Evolutionary conservation across 164 flowering plant genomes (phyloP), one percentile per base, ranked within the genome.

Genomic region (Vitis riparia): DNA sequence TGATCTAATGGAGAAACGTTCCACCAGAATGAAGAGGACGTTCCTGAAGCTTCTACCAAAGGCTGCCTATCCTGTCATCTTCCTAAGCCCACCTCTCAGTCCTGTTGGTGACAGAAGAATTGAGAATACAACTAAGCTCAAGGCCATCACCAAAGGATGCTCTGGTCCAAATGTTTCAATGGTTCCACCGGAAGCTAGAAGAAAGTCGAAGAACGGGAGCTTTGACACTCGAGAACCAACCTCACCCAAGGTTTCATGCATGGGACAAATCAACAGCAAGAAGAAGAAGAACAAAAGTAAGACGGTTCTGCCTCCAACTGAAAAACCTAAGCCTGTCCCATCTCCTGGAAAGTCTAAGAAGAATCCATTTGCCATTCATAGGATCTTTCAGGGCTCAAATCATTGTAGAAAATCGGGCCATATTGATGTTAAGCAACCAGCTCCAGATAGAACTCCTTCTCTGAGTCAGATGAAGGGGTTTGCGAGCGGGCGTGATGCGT

Each of bases 191-290:
- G 76, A 77, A 27, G 71, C 65, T 49, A 44, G 71, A 29, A 55
- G 80, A 17, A 59, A 37, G 37, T 27, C 52, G 11, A 73, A 52
- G 62, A 69, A 51, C 59, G 68, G 59, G 14, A 73, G 73, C 74
- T 69, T 72, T 11, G 68, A 60, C 16, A 37, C 76, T 10, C 44
- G 55, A 9, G 80, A 77, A 14, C 80, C 80, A 1, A 47, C 68
- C 7, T 77, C 80, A 3, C 80, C 80, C 1, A 73, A 65, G 17
- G 80, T 77, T 29, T 77, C 80, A 3, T 77, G 80, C 80, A 56
- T 73, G 55, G 80, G 80, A 51, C 77, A 74, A 17, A 52, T 71
- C 58, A 66, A 63, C 69, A 11, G 9, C 63, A 69, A 47, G 66
- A 75, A 70, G 51, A 70, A 66, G 57, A 66, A 27, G 4, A 29